Evolutionary conservation across 371 early-diverging fungal genomes (phyloP).

Genomic region (Mortierella sp.): DNA sequence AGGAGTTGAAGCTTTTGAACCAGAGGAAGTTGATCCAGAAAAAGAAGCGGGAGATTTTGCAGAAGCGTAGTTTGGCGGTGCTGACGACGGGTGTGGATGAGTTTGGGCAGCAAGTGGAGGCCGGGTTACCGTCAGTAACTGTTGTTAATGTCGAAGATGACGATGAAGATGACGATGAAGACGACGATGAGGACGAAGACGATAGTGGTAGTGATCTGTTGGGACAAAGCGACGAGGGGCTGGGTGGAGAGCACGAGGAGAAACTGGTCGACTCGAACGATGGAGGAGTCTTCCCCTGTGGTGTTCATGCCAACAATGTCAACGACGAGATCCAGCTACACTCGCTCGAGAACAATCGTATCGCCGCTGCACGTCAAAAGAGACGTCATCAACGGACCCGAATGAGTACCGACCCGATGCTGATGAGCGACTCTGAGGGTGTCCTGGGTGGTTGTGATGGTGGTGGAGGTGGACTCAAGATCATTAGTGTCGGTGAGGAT

Average conservation of each 20-base stretch:
- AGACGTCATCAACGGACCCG: not conserved
- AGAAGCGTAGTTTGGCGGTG: conserved; percentile 28
- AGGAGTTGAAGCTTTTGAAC: conserved; percentile 14
- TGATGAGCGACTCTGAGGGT: conserved; percentile 12
- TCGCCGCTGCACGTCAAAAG: not conserved
- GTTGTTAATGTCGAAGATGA: conserved; percentile 18
- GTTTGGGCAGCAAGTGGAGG: conserved; percentile 1
- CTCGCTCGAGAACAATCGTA: not conserved
- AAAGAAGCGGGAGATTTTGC: conserved; percentile 49
- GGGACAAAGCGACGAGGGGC: not conserved
- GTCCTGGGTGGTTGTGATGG: conserved; percentile 25
- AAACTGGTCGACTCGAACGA: not conserved
- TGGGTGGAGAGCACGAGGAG: not conserved
- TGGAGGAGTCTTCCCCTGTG: not conserved
- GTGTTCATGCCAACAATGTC: not conserved
- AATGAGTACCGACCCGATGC: not conserved
- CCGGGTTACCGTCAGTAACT: not conserved
- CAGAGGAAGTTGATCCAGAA: conserved; percentile 31
- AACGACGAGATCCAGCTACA: not conserved
- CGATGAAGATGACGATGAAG: conserved; percentile 29
- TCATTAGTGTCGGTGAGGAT: conserved; percentile 8
- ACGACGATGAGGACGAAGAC: conserved; percentile 36
- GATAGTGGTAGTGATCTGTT: conserved; percentile 2
- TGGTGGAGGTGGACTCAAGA: conserved; percentile 27
- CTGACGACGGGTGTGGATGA: not conserved